Conservation (phyloP, 192 early-diverging fungal genomes). For the Phlyctochytrium bullatum region DNA sequence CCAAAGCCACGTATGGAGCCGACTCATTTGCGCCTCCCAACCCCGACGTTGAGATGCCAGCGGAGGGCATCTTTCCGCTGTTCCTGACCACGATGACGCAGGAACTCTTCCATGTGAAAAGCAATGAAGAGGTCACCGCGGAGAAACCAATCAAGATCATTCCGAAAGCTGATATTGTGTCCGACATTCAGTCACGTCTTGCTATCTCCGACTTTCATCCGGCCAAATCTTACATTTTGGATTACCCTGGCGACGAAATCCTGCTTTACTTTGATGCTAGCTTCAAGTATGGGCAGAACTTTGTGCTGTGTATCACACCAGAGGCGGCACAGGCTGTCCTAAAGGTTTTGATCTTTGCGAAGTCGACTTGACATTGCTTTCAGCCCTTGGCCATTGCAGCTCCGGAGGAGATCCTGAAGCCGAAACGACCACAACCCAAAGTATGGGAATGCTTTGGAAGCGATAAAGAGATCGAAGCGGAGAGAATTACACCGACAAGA, state of each 20-base stretch:
- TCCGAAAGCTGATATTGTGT: slow-evolving; percentile 56
- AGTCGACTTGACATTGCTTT: background rate
- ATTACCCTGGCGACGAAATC: slow-evolving; percentile 57
- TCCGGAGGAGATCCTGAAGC: slow-evolving; percentile 20
- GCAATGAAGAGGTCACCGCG: slow-evolving; percentile 48
- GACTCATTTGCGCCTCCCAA: slow-evolving; percentile 15
- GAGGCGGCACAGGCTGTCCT: slow-evolving; percentile 45
- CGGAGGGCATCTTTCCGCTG: slow-evolving; percentile 47
- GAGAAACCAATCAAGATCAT: slow-evolving; percentile 52
- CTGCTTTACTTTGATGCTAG: slow-evolving; percentile 51
- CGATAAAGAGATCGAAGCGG: slow-evolving; percentile 60
- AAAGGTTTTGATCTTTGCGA: slow-evolving; percentile 21
- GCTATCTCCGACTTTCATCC: slow-evolving; percentile 61
- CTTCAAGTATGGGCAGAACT: slow-evolving; percentile 63
- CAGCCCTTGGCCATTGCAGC: slow-evolving; percentile 10
- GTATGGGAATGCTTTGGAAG: slow-evolving; percentile 57
- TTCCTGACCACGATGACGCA: slow-evolving; percentile 55
- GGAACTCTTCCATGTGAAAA: slow-evolving; percentile 53
- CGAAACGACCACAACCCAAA: slow-evolving; percentile 31
- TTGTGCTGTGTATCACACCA: slow-evolving; percentile 42
- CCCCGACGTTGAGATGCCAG: slow-evolving; percentile 3
- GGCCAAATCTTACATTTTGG: slow-evolving; percentile 47
- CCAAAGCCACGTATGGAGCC: background rate
- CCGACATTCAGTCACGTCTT: slow-evolving; percentile 46
- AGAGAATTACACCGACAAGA: slow-evolving; percentile 42